Base-by-base conservation (phyloP, 208 protist genomes). In the Leptomonas pyrrhocoris region DNA sequence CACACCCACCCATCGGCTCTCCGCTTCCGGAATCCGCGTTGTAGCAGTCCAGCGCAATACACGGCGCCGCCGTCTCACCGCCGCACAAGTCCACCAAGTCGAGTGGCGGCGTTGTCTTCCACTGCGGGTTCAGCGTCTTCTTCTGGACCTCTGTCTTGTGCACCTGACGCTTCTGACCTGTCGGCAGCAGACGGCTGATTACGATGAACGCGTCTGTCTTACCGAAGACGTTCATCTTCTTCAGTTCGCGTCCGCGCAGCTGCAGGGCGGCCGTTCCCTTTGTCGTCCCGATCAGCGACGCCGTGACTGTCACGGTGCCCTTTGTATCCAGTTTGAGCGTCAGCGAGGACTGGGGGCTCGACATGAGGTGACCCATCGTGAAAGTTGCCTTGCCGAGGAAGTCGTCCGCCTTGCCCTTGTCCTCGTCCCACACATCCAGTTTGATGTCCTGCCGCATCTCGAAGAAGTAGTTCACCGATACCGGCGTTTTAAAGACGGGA, bases 191-290 rank as follows among this genome's bases (percentile, higher is more conserved):
- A 28, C 77, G 73, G 21, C 51, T 40, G 3, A 85, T 13, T 18
- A 70, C 18, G 23, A 85, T 61, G 54, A 68, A 80, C 18, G 70
- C 60, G 43, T 81, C 74, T 8, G 79, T 62, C 67, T 80, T 83
- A 34, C 68, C 53, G 46, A 86, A 72, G 15, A 80, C 16, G 42
- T 80, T 43, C 77, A 82, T 86, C 51, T 80, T 80, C 67, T 79
- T 80, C 15, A 83, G 65, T 19, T 75, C 46, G 0, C 68, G 55
- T 12, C 73, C 81, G 27, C 61, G 25, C 28, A 86, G 59, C 12
- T 0, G 46, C 15, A 77, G 30, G 0, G 55, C 18, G 15, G 70
- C 60, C 19, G 65, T 74, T 60, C 69, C 73, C n/a, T 51, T 23
- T 53, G 27, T 18, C 8, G 51, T 46, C 34, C 67, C 72, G 4